Base-by-base conservation (phyloP, 352 stramenopile species). In the Globisporangium spinosum region DNA sequence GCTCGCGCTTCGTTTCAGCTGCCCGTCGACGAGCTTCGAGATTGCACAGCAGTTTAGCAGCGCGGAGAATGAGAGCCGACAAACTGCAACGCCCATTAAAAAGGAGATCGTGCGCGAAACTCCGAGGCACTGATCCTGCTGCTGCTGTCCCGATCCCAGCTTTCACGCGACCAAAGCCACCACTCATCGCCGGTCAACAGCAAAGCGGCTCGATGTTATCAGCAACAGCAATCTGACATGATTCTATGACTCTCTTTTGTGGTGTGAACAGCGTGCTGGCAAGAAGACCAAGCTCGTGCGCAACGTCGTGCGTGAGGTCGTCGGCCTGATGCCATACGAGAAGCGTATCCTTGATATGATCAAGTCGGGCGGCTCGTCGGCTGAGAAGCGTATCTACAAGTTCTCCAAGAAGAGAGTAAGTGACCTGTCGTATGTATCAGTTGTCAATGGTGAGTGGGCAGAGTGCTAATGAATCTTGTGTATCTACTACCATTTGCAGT, bases 301-400 rank as follows among this genome's bases (percentile, higher is more conserved):
- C 75, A 84, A 97, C 76, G 96, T 99, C 77, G 90, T 98, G 63
- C 93, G 96, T 76, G 98, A 99, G 80, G 97, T 99, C 69, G 96
- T 97, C 43, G 98, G 98, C 70, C 81, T 99, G 53, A 97, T 98
- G 83, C 98, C 98, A 54, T 99, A 99, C 82, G 98, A 99, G 85
- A 98, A 99, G 80, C 90, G 98, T 75, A 98, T 99, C 76, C 91
- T 99, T 72, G 98, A 99, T 94, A 99, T 99, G 95, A 99, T 99
- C 92, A 99, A 99, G 94, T 98, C 93, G 69, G 95, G 95, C 71
- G 96, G 96, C 77, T 97, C 90, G 74, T 96, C 92, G 71, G 95
- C 95, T 56, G 97, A 99, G 74, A 99, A 99, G 94, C 93, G 97
- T 78, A 96, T 99, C 83, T 99, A 99, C 95, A 99, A 99, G 91